phyloP scores from a whole-genome alignment of 2,329 filamentous ascomycete species.

The Apiospora malaysiana region DNA sequence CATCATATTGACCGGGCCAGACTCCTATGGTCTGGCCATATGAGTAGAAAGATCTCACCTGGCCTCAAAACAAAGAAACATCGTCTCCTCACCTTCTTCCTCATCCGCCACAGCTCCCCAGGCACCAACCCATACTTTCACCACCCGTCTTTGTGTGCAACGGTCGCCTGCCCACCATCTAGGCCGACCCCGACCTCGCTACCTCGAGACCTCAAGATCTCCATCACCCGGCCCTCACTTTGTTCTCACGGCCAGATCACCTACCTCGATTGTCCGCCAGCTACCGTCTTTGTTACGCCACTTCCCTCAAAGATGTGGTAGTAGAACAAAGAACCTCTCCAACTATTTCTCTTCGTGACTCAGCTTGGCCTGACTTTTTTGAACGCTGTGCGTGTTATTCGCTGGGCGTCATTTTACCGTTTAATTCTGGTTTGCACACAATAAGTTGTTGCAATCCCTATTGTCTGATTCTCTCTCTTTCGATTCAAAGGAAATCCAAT shows the following conservation, averaged over 20 bases:
- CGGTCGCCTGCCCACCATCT: neutral
- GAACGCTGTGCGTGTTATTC: constrained; percentile 22
- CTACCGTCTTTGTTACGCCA: constrained; percentile 6
- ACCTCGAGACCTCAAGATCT: neutral
- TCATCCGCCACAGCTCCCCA: constrained; percentile 4
- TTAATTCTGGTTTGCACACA: constrained; percentile 26
- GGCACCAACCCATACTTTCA: neutral
- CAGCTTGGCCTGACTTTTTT: constrained; percentile 25
- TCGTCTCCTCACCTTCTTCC: constrained; percentile 2
- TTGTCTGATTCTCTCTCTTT: constrained; percentile 5
- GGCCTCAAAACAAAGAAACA: constrained; percentile 14
- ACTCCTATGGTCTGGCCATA: neutral
- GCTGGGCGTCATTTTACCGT: constrained; percentile 27
- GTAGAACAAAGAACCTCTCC: constrained; percentile 1
- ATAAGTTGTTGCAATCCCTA: constrained; percentile 23
- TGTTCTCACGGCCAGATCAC: neutral
- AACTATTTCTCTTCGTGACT: constrained; percentile 32
- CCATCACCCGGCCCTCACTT: neutral
- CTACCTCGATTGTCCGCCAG: neutral
- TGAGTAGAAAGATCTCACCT: constrained; percentile 4
- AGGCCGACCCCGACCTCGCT: neutral
- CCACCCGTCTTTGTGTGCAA: neutral
- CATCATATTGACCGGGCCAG: constrained; percentile 1
- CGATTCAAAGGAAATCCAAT: neutral
- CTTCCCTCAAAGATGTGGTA: constrained; percentile 10